phyloP scores from a whole-genome alignment of 2,329 filamentous ascomycete species.

The Chaetomium sp. region DNA sequence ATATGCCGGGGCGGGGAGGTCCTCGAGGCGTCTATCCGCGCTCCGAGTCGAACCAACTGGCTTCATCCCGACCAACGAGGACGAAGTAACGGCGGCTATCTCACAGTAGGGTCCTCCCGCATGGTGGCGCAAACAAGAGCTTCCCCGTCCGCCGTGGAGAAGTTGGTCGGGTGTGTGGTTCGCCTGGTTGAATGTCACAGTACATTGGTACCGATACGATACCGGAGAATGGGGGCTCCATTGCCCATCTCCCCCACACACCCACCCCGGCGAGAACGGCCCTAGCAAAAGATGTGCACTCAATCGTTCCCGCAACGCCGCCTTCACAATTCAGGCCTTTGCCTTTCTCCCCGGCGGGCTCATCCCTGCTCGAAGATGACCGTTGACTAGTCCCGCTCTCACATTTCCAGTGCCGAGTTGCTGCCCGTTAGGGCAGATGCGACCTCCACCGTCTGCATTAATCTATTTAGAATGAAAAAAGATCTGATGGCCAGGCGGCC shows the following conservation, averaged over 20 bases:
- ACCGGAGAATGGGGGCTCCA: neutral
- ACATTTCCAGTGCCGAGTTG: conserved; percentile 10
- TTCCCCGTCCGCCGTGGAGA: conserved; percentile 6
- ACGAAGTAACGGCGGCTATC: conserved; percentile 27
- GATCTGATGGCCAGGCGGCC: neutral
- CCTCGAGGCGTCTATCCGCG: conserved; percentile 25
- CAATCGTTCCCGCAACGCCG: conserved; percentile 17
- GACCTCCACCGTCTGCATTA: conserved; percentile 5
- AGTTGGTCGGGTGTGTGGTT: neutral
- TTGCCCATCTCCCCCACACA: neutral
- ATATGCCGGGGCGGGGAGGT: conserved; percentile 23
- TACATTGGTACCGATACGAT: neutral
- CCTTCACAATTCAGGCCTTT: conserved; percentile 15
- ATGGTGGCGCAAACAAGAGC: conserved; percentile 20
- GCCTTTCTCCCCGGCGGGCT: neutral
- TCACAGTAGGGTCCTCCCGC: conserved; percentile 17
- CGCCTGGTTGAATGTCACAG: conserved; percentile 1
- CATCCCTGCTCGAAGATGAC: neutral
- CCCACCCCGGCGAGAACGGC: conserved; percentile 4
- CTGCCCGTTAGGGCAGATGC: conserved; percentile 9
- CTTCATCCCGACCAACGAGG: conserved; percentile 18
- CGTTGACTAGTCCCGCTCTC: neutral
- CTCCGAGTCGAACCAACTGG: conserved; percentile 20
- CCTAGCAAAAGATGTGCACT: conserved; percentile 6
- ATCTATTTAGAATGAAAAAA: conserved; percentile 5